Conservation (phyloP, 176 grass and related monocot species). For the Aegilops longissima region DNA sequence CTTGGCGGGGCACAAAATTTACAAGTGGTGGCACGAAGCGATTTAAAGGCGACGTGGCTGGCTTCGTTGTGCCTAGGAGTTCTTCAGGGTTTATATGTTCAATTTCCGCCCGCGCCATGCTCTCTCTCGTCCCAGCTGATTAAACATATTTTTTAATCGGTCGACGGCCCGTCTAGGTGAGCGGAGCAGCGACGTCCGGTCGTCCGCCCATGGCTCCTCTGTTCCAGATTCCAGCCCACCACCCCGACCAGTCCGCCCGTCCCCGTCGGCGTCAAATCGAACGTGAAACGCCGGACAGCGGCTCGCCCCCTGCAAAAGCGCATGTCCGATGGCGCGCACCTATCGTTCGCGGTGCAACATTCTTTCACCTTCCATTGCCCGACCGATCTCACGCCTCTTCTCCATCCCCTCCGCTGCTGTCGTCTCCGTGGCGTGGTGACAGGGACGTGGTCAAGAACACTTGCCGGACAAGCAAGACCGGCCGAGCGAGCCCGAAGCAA, state of each 20-base stretch:
- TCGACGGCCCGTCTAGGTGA: not conserved
- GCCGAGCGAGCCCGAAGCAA: not conserved
- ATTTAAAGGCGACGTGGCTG: no score
- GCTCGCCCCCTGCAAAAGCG: conserved; percentile 1
- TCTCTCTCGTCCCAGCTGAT: no score
- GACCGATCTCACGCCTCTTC: not conserved
- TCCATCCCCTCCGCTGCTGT: not conserved
- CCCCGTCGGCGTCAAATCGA: no score
- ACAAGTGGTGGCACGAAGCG: no score
- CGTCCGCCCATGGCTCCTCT: not conserved
- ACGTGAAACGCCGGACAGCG: conserved; percentile 1
- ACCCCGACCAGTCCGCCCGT: no score
- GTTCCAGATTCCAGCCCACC: not conserved
- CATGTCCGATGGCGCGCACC: conserved; percentile 11
- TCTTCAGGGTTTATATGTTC: no score
- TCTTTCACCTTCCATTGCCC: conserved; percentile 7
- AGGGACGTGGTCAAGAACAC: conserved; percentile 40
- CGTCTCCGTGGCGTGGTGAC: not conserved
- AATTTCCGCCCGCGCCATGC: no score
- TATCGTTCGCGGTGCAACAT: not conserved
- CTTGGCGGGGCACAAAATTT: no score
- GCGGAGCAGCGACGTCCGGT: not conserved
- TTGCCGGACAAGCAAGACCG: conserved; percentile 34
- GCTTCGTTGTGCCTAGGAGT: no score
- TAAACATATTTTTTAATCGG: no score